phyloP scores from a whole-genome alignment of 257 asterid genomes.

The Nicotiana sylvestris region DNA sequence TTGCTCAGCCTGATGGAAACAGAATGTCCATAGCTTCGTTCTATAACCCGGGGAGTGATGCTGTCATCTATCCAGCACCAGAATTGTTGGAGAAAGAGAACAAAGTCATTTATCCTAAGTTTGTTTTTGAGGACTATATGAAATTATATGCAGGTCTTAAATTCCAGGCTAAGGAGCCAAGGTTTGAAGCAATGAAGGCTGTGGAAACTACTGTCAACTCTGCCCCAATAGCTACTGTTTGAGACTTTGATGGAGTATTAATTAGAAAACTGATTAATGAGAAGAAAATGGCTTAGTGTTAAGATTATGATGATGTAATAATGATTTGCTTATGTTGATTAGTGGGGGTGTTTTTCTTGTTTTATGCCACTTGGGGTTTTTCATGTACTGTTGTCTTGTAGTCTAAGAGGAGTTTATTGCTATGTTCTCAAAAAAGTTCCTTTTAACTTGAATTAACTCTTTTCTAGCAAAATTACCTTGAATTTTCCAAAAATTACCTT shows the following conservation, averaged over 20 bases:
- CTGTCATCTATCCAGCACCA: conserved; percentile 57
- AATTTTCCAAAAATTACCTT: not conserved
- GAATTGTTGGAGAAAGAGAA: conserved; percentile 40
- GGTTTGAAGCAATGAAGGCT: conserved; percentile 69
- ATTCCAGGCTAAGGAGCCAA: conserved; percentile 74
- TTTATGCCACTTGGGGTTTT: not conserved
- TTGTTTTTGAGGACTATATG: conserved; percentile 77
- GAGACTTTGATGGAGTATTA: conserved; percentile 14
- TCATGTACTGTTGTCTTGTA: not conserved
- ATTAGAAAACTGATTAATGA: not conserved
- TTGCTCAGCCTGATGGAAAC: conserved; percentile 52
- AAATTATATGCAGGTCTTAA: conserved; percentile 62
- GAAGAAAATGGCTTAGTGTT: not conserved
- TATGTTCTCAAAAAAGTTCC: not conserved
- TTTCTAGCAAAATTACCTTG: not conserved
- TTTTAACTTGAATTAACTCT: not conserved
- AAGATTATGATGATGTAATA: not conserved
- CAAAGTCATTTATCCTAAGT: conserved; percentile 46
- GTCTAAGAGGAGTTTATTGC: not conserved
- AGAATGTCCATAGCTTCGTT: conserved; percentile 70
- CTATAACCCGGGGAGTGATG: conserved; percentile 65
- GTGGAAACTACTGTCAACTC: conserved; percentile 26
- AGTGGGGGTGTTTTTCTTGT: not conserved
- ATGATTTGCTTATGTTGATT: not conserved
- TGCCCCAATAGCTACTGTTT: conserved; percentile 53